Evolutionary conservation across 23 red algal species (phyloP), one percentile per base, ranked within the genome.

Genomic region (Pyropia haitanensis): DNA sequence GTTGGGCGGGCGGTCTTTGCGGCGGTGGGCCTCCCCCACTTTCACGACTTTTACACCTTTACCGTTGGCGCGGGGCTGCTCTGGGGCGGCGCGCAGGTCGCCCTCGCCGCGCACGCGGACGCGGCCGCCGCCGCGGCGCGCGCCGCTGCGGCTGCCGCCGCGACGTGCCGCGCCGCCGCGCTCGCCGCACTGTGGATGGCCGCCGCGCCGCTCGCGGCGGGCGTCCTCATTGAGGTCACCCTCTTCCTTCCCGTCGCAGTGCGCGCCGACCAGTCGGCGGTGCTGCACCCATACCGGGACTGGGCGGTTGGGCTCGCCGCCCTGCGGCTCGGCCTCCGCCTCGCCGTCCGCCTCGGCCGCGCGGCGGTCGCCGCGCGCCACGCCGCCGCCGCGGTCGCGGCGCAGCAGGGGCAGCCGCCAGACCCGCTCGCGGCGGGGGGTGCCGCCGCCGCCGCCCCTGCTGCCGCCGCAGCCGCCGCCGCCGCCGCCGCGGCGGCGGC

Each of bases 41-140:
- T 61, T 2, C 86, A 90, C 50, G 86, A 90, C 32, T 58, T 90
- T 15, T 77, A 90, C 67, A 66, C 78, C 12, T 81, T 90, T 71
- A 58, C 67, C 21, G 30, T 79, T 23, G 86, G 86, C 8, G 52
- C 73, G 75, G 67, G 75, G 46, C 60, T 81, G 14, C 33, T 90
- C 14, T 58, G 78, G 22, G 63, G 67, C 0, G 59, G 46, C 24
- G 15, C 64, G 12, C 60, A 58, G 15, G 75, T 71, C 12, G 58
- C 69, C 16, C 50, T 22, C 29, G 53, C 52, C 27, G 19, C 77
- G 56, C 75, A 23, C 34, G 63, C 55, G 10, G 75, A 76, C 56
- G 27, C 76, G 24, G 46, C 39, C 20, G 63, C 70, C 44, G 32
- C 70, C 21, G 81, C 69, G 27, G 76, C 81, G 1, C 23, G 64